Percentiles rank a stretch among this genome's conserved stretches.
These are phyloP conservation scores for Pleoardoris graminearum DNA, from an alignment of 2,329 filamentous ascomycete species.

Conservation along the genomic window DNA sequence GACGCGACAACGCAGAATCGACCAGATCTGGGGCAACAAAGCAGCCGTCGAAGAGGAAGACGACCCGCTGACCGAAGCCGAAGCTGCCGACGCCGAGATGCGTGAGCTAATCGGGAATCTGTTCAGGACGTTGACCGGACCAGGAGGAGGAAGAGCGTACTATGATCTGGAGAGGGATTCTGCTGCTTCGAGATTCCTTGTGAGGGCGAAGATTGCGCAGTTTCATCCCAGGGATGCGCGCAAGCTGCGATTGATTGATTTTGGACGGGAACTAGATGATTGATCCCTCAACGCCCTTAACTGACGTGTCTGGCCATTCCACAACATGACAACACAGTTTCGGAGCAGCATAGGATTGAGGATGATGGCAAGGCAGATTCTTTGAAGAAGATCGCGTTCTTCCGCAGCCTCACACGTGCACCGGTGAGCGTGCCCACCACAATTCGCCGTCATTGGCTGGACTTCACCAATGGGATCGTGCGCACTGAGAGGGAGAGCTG, in stretches of 20 bases:
- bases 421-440: no score
- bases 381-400: no score
- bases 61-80: constrained; percentile 47
- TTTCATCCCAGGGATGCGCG: constrained; percentile 59
- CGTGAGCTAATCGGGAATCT: constrained; percentile 53
- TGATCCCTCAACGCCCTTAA: no score
- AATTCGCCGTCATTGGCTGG: no score
- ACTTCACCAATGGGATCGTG: no score
- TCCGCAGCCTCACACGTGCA: no score
- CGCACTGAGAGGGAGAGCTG: no score
- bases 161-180: constrained; percentile 55
- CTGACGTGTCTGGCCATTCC: no score
- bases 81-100: constrained; percentile 54
- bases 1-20: constrained; percentile 54
- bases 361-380: no score
- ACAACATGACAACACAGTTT: no score
- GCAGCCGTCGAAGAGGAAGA: constrained; percentile 26
- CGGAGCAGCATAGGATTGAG: no score
- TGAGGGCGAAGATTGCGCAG: constrained; percentile 59
- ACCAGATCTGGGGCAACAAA: constrained; percentile 52
- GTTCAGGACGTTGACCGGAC: constrained; percentile 46
- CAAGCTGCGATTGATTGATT: constrained; percentile 57
- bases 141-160: constrained; percentile 49
- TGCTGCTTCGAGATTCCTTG: constrained; percentile 57
- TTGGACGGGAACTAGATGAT: constrained; percentile 49